Base-by-base conservation (phyloP, 257 asterid species). In the Petunia secreta region DNA sequence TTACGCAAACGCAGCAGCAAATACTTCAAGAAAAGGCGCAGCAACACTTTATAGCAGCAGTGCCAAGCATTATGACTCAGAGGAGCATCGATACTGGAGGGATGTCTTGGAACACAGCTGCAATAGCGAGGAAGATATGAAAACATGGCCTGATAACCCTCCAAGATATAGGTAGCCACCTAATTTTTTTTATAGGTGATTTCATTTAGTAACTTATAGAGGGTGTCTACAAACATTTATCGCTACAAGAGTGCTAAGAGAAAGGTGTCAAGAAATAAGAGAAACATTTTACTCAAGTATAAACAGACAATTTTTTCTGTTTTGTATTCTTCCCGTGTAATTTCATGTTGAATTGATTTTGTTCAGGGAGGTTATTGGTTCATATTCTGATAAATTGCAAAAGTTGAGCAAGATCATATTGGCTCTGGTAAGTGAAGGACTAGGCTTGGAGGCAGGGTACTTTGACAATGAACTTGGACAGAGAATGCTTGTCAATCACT, bases 141-240 rank as follows among this genome's bases (percentile, higher is more conserved):
- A 15, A 9, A 46, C 34, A 37, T 81, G 80, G 80, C 80, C 84
- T 6, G 38, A 75, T 34, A 81, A 81, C 9, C 80, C 80, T 73
- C 15, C 50, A 14, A 52, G 75, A 34, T 81, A 81, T 60, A 38
- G 80, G 80, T 74, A 37, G 25, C 25, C 25, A 67, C 75, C 14
- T 67, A 6, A 15, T 1, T 1, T 15, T 39, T 15, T 43, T 2
- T 52, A 9, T 8, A 1, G 54, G 14, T 11, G 55, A 9, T 52
- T 52, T 52, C 10, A 50, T 52, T 52, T 52, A 52, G 55, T 14
- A 52, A 52, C 55, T 9, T 50, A 50, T 50, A 8, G 55, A 50
- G 8, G 55, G 14, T 1, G 8, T 9, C 10, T 52, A 9, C 10
- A 4, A 8, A 52, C 25, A 9, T 9, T 52, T 9, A 52, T 3